A percentile compares a stretch with the other conserved stretches of the same genome.
Conservation (phyloP, 345 rosid species). For the Dipteronia sinensis region DNA sequence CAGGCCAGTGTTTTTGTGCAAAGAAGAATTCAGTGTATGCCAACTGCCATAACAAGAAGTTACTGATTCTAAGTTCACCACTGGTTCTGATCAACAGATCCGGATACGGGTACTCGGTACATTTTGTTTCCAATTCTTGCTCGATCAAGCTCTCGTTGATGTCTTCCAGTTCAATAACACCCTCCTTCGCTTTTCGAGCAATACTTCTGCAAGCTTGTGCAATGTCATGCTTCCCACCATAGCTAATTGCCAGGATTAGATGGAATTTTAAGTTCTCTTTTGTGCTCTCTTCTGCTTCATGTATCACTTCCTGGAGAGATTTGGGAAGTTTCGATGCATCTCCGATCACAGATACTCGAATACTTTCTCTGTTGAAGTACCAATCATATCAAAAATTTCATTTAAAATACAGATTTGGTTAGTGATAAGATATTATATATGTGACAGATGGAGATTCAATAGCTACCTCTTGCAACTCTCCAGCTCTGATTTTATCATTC, state of each 20-base stretch:
- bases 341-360: constrained; percentile 55
- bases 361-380: constrained; percentile 38
- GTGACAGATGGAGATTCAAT: too few relatives aligned
- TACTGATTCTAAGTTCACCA: constrained; percentile 74
- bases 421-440: too few relatives aligned
- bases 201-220: constrained; percentile 68
- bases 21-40: constrained; percentile 89
- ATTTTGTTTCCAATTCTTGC: constrained; percentile 62
- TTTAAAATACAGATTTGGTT: too few relatives aligned
- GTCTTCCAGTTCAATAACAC: constrained; percentile 48
- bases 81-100: constrained; percentile 78
- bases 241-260: constrained; percentile 67
- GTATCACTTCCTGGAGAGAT: constrained; percentile 40
- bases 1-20: constrained; percentile 70
- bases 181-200: constrained; percentile 53
- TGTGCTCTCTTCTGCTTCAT: constrained; percentile 50
- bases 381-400: too few relatives aligned
- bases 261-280: constrained; percentile 54
- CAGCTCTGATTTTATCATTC: constrained; percentile 42
- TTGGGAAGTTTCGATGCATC: constrained; percentile 59
- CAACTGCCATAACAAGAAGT: constrained; percentile 80
- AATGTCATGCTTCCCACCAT: constrained; percentile 75
- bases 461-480: constrained; percentile 45
- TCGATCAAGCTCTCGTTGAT: constrained; percentile 63
- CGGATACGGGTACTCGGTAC: constrained; percentile 63